Evolutionary conservation across 768 basidiomycete species (phyloP).

Genomic region (Rhodocollybia butyracea): DNA sequence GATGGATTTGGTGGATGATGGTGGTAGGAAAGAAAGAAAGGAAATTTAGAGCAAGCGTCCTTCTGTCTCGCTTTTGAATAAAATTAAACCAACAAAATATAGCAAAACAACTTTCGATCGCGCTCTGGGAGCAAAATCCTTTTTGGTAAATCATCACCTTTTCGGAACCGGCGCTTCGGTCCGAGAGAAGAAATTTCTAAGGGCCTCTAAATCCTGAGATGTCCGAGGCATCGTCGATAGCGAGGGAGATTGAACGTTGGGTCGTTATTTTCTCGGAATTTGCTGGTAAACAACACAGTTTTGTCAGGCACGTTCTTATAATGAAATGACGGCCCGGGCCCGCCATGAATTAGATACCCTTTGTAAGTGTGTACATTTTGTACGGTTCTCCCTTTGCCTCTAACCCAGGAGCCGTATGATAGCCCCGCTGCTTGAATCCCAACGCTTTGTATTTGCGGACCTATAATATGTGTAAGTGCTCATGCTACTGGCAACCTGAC

Average conservation of each 20-base stretch:
- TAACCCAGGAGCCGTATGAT: too few relatives aligned
- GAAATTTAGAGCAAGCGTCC: background rate
- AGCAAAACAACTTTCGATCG: background rate
- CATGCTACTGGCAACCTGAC: background rate
- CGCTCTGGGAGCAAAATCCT: background rate
- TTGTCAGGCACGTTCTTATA: too few relatives aligned
- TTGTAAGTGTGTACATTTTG: too few relatives aligned
- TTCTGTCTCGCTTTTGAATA: slow-evolving; percentile 5
- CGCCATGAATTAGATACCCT: too few relatives aligned
- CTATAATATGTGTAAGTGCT: background rate
- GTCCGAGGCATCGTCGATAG: background rate
- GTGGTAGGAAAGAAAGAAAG: slow-evolving; percentile 5
- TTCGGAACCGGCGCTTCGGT: background rate
- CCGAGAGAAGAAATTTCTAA: background rate
- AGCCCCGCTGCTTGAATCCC: background rate
- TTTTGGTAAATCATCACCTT: background rate
- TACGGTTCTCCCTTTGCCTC: too few relatives aligned
- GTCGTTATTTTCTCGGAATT: too few relatives aligned
- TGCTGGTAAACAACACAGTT: too few relatives aligned
- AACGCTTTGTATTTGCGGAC: background rate
- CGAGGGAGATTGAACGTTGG: background rate
- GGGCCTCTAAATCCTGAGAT: background rate
- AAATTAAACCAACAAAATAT: background rate
- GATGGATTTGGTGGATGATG: background rate
- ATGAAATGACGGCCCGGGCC: too few relatives aligned